Percentiles rank a stretch among this genome's conserved stretches.
phyloP scores from a whole-genome alignment of 2,329 filamentous ascomycete species.

The Fusarium succisae region DNA sequence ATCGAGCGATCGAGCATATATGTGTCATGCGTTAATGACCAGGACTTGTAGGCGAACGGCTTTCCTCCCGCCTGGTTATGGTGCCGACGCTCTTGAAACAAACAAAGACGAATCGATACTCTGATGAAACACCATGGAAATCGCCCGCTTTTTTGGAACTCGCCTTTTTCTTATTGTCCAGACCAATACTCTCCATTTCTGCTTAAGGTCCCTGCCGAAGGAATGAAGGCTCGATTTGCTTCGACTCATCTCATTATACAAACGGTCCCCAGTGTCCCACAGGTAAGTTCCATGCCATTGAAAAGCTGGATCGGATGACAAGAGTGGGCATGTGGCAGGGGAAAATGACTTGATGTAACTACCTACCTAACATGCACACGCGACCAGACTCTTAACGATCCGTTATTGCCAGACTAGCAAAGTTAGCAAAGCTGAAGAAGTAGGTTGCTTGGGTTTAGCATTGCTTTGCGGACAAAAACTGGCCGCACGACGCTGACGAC shows the following conservation, averaged over 20 bases:
- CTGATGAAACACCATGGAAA: not conserved
- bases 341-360: not conserved
- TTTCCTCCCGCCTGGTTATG: not conserved
- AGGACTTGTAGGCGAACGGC: not conserved
- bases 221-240: not conserved
- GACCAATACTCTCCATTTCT: not conserved
- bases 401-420: not conserved
- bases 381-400: not conserved
- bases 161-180: not conserved
- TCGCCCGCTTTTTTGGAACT: not conserved
- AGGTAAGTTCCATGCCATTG: not conserved
- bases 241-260: not conserved
- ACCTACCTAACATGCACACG: not conserved
- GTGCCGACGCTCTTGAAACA: slow-evolving; percentile 12
- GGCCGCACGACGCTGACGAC: not conserved
- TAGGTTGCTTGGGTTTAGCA: slow-evolving; percentile 5
- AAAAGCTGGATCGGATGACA: slow-evolving; percentile 15
- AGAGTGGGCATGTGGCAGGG: slow-evolving; percentile 1
- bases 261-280: not conserved
- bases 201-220: not conserved
- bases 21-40: not conserved
- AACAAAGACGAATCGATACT: slow-evolving; percentile 14
- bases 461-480: not conserved
- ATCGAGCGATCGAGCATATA: slow-evolving; percentile 10
- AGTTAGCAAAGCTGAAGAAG: not conserved